These are phyloP conservation scores for Colletotrichum liaoningense DNA, from an alignment of 2,329 filamentous ascomycete genomes.

Conservation along the genomic window DNA sequence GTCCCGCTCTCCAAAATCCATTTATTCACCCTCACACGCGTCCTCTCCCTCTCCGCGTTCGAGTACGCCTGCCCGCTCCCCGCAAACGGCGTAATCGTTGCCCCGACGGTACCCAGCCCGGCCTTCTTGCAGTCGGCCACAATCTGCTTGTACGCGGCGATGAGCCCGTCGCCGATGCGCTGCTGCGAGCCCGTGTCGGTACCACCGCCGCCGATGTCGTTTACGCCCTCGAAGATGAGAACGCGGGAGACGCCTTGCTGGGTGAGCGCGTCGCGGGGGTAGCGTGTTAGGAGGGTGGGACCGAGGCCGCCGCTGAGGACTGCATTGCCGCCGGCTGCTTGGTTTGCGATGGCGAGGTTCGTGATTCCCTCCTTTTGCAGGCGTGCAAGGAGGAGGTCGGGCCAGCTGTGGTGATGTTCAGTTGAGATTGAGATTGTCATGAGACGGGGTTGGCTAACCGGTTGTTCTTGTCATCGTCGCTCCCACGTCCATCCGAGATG, in stretches of 20 bases:
- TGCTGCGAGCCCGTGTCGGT: constrained; percentile 59
- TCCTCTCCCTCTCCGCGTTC: constrained; percentile 64
- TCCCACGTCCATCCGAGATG: constrained; percentile 76
- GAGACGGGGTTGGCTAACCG: constrained; percentile 47
- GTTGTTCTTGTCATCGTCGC: constrained; percentile 69
- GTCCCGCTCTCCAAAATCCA: constrained; percentile 67
- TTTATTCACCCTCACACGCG: constrained; percentile 67
- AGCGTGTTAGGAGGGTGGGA: constrained; percentile 68
- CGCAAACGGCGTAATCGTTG: constrained; percentile 74
- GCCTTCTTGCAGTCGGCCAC: constrained; percentile 63
- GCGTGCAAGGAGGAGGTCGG: constrained; percentile 64
- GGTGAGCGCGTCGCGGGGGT: constrained; percentile 73
- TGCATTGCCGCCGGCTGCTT: constrained; percentile 77
- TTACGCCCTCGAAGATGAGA: constrained; percentile 76
- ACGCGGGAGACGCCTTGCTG: constrained; percentile 69
- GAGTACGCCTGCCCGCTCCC: constrained; percentile 65
- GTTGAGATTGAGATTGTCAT: not conserved
- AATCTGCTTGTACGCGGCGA: constrained; percentile 70
- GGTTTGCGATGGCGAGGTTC: constrained; percentile 69
- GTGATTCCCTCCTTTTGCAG: constrained; percentile 60
- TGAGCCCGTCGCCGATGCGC: constrained; percentile 61
- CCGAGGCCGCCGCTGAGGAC: constrained; percentile 72
- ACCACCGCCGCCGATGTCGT: constrained; percentile 70
- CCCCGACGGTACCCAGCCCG: constrained; percentile 68
- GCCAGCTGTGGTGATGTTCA: constrained; percentile 55